Evolutionary conservation across 129 eudicot genomes (phyloP).

Genomic region (Escallonia herrerae): DNA sequence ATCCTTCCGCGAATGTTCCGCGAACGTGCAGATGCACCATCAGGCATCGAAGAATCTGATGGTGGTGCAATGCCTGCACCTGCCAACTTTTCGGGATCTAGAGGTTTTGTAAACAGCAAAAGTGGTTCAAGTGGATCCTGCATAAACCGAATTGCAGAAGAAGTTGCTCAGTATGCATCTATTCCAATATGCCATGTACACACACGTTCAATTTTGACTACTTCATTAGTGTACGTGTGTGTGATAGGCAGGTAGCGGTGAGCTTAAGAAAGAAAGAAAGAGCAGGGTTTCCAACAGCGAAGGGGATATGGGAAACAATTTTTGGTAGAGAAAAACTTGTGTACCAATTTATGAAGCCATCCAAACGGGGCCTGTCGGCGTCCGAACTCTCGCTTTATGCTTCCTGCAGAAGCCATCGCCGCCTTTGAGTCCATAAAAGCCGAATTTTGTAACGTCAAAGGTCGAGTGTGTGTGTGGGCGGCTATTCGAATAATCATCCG

Average conservation of each 20-base stretch:
- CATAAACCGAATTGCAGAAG: slow-evolving; percentile 6
- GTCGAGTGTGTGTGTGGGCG: slow-evolving; percentile 34
- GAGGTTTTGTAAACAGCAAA: slow-evolving; percentile 74
- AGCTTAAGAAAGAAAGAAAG: too few relatives aligned
- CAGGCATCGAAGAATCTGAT: slow-evolving; percentile 27
- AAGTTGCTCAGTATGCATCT: too few relatives aligned
- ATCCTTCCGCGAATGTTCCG: slow-evolving; percentile 57
- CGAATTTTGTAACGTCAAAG: slow-evolving; percentile 30
- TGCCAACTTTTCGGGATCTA: slow-evolving; percentile 61
- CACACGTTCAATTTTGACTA: neutral
- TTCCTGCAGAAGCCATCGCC: slow-evolving; percentile 39
- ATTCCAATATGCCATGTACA: too few relatives aligned
- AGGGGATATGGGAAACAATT: neutral
- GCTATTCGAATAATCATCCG: slow-evolving; percentile 58
- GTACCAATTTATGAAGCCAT: slow-evolving; percentile 87
- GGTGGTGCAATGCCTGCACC: slow-evolving; percentile 85
- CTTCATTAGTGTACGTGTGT: neutral
- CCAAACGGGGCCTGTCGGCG: slow-evolving; percentile 42
- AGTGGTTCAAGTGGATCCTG: slow-evolving; percentile 90
- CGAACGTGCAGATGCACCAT: slow-evolving; percentile 25
- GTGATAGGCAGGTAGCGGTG: too few relatives aligned
- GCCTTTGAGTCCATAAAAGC: slow-evolving; percentile 40
- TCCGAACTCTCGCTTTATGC: slow-evolving; percentile 38
- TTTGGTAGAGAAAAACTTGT: neutral
- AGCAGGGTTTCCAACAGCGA: neutral